Base-by-base conservation (phyloP, 345 rosid genomes). In the Aethionema arabicum region DNA sequence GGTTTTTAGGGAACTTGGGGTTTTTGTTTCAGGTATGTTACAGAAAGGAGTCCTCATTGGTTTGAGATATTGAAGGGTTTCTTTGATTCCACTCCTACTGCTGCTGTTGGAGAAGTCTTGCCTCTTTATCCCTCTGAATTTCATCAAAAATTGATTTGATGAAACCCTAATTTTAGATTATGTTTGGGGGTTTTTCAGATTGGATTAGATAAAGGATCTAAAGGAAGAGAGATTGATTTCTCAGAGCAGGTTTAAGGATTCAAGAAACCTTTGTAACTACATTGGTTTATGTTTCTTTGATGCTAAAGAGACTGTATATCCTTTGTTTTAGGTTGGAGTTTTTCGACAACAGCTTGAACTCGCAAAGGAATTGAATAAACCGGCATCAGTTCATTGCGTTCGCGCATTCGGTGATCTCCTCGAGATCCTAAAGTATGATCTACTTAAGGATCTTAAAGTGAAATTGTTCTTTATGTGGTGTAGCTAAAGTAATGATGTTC, bases 191-290 rank as follows among this genome's bases (percentile, higher is more conserved):
- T 4, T 59, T 30, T 50, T 47, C 80, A 86, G 95, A 84, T 90
- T 79, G 97, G 99, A 59, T 72, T 90, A 64, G 97, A 93, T 75
- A 93, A 87, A 78, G 97, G 97, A 41, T 87, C 90, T 30, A 81
- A 66, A 48, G 97, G 95, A 63, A 84, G 67, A 61, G 76, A 79
- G 73, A 87, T 90, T 41, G 88, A 84, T 69, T 87, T 93, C 58
- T 53, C 65, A 0, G 87, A 82, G 42, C 99, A 93, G 95, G 96
- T 89, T 59, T 42, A 8, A 33, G 41, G 31, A 33, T 41, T 42
- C 15, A 5, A 47, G 14, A 62, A 3, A 35, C 16, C 8, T 12
- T 52, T 43, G 11, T 43, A 42, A 48, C 51, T 3, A 35, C n/a
- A 4, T 16, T 63, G 10, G 46, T 33, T 41, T 41, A 7, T 48